These are phyloP conservation scores for Citrus sinensis DNA, from an alignment of 345 rosid genomes.

Conservation along the genomic window DNA sequence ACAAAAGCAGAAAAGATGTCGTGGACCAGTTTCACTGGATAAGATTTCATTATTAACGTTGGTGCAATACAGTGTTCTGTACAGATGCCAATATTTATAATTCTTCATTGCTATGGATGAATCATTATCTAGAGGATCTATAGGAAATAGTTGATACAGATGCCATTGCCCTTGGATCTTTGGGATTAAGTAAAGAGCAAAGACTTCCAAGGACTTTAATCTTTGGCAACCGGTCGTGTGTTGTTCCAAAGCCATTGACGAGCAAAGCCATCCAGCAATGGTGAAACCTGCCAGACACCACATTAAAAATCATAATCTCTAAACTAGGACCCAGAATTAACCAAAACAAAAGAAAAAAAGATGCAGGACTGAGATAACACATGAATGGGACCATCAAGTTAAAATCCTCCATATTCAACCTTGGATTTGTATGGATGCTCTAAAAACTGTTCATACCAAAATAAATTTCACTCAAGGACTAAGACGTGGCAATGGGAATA, in stretches of 20 bases:
- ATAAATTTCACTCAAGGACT: background rate
- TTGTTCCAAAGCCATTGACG: slow-evolving; percentile 85
- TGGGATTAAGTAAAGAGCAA: background rate
- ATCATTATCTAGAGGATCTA: background rate
- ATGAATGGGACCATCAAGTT: background rate
- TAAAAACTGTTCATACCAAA: background rate
- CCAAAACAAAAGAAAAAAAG: too few species aligned
- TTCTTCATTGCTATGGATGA: background rate
- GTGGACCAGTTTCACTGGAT: background rate
- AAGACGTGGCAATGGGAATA: background rate
- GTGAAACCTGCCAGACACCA: slow-evolving; percentile 61
- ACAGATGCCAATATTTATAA: background rate
- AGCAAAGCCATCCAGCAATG: slow-evolving; percentile 67
- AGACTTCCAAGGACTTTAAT: slow-evolving; percentile 20
- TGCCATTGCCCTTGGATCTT: background rate
- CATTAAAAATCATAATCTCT: background rate
- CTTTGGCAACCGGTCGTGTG: slow-evolving; percentile 52
- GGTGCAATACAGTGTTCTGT: background rate
- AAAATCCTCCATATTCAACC: background rate
- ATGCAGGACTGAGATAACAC: background rate
- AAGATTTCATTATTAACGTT: background rate
- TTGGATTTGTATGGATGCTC: background rate
- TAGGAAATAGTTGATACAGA: too few species aligned
- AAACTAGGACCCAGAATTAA: background rate
- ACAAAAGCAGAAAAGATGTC: background rate